phyloP scores from a whole-genome alignment of 441 rosid species.

The Populus trichocarpa region DNA sequence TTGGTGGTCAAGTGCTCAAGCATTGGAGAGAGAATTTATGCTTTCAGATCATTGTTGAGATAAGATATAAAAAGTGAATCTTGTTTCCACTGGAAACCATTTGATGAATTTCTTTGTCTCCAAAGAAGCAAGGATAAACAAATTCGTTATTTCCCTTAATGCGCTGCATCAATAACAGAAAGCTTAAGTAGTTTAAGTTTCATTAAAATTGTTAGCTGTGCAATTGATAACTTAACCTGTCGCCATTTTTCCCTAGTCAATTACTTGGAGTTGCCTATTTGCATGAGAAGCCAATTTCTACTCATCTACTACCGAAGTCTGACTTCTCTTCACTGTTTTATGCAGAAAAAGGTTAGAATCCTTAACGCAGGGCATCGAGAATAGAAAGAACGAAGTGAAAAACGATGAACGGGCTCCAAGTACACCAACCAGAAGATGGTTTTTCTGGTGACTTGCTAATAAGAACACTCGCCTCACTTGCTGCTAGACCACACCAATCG shows the following conservation, averaged over 20 bases:
- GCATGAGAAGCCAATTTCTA: background rate
- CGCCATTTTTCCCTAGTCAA: background rate
- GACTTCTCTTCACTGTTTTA: slow-evolving; percentile 6
- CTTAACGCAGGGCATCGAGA: slow-evolving; percentile 64
- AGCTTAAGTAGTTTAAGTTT: background rate
- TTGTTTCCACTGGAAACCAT: too few species aligned
- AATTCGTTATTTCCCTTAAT: too few species aligned
- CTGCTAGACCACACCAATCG: too few species aligned
- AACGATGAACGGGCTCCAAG: slow-evolving; percentile 36
- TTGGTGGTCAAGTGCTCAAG: background rate
- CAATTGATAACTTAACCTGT: background rate
- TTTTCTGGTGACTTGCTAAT: slow-evolving; percentile 53
- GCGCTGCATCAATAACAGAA: background rate
- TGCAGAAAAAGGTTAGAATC: slow-evolving; percentile 70
- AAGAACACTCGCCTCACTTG: slow-evolving; percentile 1
- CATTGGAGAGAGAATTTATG: background rate
- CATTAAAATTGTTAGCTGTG: background rate
- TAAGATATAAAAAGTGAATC: background rate
- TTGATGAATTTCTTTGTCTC: too few species aligned
- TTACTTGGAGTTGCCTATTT: background rate
- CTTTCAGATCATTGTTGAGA: background rate
- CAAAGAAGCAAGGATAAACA: too few species aligned
- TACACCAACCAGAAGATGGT: slow-evolving; percentile 50
- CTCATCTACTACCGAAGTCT: background rate
- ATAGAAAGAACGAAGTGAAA: slow-evolving; percentile 30